Conservation (phyloP, 768 basidiomycete genomes). For the Russula foetens region DNA sequence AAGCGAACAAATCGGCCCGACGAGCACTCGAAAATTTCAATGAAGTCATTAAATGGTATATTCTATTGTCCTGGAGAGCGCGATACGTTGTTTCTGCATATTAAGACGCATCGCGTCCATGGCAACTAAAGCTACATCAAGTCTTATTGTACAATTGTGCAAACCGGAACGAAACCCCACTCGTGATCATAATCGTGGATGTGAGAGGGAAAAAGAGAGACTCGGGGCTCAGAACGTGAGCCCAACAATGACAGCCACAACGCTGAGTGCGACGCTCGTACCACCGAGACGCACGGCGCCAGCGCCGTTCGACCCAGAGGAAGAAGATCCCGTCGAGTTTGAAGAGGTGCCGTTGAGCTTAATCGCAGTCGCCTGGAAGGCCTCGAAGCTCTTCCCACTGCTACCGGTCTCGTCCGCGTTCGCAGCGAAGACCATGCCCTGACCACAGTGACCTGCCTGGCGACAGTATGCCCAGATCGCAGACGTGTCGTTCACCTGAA, state of each 20-base stretch:
- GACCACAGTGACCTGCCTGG: constrained; percentile 42
- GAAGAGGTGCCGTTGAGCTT: constrained; percentile 33
- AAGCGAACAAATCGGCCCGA: background rate
- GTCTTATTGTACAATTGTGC: background rate
- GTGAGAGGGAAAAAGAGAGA: background rate
- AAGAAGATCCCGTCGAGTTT: constrained; percentile 1
- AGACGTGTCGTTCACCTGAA: constrained; percentile 46
- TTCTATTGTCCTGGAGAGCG: background rate
- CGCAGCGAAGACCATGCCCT: constrained; percentile 53
- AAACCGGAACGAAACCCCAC: constrained; percentile 7
- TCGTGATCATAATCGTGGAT: background rate
- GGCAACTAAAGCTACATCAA: constrained; percentile 9
- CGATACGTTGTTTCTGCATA: background rate
- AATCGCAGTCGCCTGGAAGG: constrained; percentile 42
- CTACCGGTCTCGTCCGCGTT: constrained; percentile 45
- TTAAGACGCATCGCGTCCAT: background rate
- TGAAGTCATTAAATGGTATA: background rate
- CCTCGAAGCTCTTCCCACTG: constrained; percentile 45
- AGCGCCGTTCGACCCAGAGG: constrained; percentile 10
- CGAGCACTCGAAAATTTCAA: no score
- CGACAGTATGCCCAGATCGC: constrained; percentile 53
- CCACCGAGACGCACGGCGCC: constrained; percentile 16
- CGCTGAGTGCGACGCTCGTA: background rate
- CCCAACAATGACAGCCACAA: constrained; percentile 7
- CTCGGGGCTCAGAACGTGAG: background rate